These are phyloP conservation scores for Otatea glauca DNA, from an alignment of 176 grass and related monocot genomes.

Conservation along the genomic window DNA sequence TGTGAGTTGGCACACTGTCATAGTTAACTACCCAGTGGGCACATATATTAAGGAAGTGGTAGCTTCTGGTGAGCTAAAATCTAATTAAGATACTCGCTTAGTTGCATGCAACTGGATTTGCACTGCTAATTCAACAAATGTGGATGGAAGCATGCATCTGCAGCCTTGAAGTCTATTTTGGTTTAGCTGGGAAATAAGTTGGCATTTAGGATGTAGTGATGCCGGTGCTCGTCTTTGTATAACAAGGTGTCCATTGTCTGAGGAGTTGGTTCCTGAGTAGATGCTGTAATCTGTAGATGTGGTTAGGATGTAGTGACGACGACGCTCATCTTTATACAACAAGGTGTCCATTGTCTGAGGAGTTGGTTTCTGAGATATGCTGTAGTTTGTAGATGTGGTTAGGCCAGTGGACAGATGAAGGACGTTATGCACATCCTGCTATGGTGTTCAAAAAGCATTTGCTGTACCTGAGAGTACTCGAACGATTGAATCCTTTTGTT, in stretches of 20 bases:
- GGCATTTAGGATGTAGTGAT: neutral
- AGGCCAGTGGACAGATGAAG: neutral
- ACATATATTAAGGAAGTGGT: neutral
- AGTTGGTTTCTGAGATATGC: neutral
- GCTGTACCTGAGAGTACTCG: neutral
- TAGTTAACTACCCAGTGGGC: neutral
- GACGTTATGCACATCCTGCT: neutral
- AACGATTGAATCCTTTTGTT: neutral
- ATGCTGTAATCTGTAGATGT: neutral
- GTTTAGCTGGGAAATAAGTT: neutral
- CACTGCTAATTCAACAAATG: neutral
- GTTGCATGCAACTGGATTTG: constrained; percentile 4
- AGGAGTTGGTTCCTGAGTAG: neutral
- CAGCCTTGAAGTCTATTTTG: constrained; percentile 1
- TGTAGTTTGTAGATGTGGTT: neutral
- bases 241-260: neutral
- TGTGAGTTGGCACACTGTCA: neutral
- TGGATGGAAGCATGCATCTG: neutral
- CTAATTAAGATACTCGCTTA: neutral
- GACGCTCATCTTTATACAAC: neutral
- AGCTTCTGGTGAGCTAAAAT: neutral
- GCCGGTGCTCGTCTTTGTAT: neutral
- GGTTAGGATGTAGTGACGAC: neutral
- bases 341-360: neutral
- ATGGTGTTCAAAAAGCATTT: neutral